phyloP scores from a whole-genome alignment of 257 asterid genomes.

The Lantana camara region DNA sequence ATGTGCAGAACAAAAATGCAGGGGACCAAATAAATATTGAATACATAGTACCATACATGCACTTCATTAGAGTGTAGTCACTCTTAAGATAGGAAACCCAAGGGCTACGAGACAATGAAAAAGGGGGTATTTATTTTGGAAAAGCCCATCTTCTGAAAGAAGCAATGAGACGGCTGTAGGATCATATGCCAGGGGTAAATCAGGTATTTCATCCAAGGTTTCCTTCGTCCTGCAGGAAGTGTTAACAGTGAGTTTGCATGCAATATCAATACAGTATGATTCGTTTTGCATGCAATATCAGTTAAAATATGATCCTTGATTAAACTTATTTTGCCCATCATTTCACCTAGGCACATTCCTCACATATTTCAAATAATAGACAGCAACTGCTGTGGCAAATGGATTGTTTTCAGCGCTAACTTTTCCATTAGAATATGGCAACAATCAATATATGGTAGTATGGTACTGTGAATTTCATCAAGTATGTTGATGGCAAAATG shows the following conservation, averaged over 20 bases:
- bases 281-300: too few species aligned
- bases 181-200: slow-evolving; percentile 24
- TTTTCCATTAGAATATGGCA: too few species aligned
- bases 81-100: slow-evolving; percentile 24
- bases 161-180: slow-evolving; percentile 12
- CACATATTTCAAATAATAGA: too few species aligned
- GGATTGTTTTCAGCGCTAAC: too few species aligned
- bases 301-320: too few species aligned
- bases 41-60: slow-evolving; percentile 1
- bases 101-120: slow-evolving; percentile 16
- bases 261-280: not conserved
- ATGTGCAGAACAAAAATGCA: slow-evolving; percentile 10
- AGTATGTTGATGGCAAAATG: too few species aligned
- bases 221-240: slow-evolving; percentile 44
- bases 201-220: slow-evolving; percentile 35
- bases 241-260: slow-evolving; percentile 19
- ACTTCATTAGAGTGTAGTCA: slow-evolving; percentile 20
- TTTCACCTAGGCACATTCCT: too few species aligned
- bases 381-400: too few species aligned
- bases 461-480: too few species aligned
- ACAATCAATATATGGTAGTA: too few species aligned
- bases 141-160: slow-evolving; percentile 26
- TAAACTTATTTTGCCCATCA: too few species aligned
- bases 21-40: not conserved
- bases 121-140: slow-evolving; percentile 20